Percentiles rank a stretch among this genome's conserved stretches.
Evolutionary conservation across 2,329 filamentous ascomycete genomes (phyloP).

Genomic region (Drechslerella coelobrocha): DNA sequence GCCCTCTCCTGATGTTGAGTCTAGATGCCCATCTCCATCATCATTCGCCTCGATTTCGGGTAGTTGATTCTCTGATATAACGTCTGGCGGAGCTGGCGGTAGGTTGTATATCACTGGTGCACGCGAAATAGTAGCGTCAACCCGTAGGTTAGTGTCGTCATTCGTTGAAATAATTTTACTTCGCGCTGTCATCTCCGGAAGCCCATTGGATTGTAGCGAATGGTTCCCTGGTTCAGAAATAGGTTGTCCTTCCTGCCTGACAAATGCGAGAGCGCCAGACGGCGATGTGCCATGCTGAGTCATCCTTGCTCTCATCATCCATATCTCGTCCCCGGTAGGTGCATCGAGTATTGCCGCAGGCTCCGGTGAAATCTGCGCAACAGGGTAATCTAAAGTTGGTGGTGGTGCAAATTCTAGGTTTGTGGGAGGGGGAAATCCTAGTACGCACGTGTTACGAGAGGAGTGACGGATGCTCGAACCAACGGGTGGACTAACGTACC

Average conservation of each 20-base stretch:
- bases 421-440: conserved; percentile 59
- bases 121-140: conserved; percentile 72
- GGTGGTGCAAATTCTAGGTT: conserved; percentile 54
- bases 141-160: conserved; percentile 54
- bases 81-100: conserved; percentile 55
- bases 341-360: conserved; percentile 52
- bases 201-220: not conserved
- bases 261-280: conserved; percentile 56
- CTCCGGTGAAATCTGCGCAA: conserved; percentile 61
- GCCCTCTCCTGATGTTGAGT: conserved; percentile 7
- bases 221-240: conserved; percentile 1
- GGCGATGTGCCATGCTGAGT: conserved; percentile 70
- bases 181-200: not conserved
- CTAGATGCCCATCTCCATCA: conserved; percentile 22
- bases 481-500: not conserved
- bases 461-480: not conserved
- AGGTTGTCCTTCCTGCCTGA: conserved; percentile 29
- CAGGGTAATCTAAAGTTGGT: conserved; percentile 63
- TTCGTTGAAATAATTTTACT: conserved; percentile 30
- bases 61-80: conserved; percentile 11
- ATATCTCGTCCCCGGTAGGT: conserved; percentile 55
- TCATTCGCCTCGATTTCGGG: conserved; percentile 55
- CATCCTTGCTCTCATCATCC: conserved; percentile 72
- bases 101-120: conserved; percentile 77
- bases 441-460: conserved; percentile 56